Evolutionary conservation across 306 rosid species (phyloP).

Genomic region (Hippophae gyantsensis): DNA sequence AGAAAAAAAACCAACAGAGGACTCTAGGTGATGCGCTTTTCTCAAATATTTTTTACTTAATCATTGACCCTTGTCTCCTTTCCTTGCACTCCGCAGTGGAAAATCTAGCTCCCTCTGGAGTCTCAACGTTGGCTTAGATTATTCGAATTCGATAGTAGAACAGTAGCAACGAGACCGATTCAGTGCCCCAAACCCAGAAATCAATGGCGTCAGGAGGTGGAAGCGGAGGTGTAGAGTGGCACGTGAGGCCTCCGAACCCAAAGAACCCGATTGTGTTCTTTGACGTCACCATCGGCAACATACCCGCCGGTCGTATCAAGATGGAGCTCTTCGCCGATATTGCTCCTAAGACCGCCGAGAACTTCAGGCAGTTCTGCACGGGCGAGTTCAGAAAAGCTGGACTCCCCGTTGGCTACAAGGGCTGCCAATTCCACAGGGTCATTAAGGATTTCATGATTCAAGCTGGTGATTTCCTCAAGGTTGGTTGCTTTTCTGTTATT

Average conservation of each 20-base stretch:
- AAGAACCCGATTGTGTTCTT: slow-evolving; percentile 95
- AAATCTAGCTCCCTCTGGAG: too few relatives aligned
- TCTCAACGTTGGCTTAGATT: too few relatives aligned
- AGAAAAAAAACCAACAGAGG: too few relatives aligned
- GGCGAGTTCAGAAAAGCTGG: slow-evolving; percentile 98
- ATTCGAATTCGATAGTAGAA: not conserved
- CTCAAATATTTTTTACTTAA: too few relatives aligned
- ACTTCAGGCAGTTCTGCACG: slow-evolving; percentile 97
- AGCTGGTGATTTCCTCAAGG: slow-evolving; percentile 94
- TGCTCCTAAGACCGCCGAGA: slow-evolving; percentile 82
- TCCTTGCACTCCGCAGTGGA: too few relatives aligned
- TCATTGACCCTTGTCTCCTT: too few relatives aligned
- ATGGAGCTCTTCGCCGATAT: slow-evolving; percentile 99
- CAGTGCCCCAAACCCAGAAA: not conserved
- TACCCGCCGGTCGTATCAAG: slow-evolving; percentile 97
- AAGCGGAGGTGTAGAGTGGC: slow-evolving; percentile 74
- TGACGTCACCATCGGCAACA: slow-evolving; percentile 88
- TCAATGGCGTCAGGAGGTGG: slow-evolving; percentile 50
- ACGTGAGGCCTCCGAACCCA: slow-evolving; percentile 92
- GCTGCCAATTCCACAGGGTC: slow-evolving; percentile 91
- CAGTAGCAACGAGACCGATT: not conserved
- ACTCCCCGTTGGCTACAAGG: slow-evolving; percentile 86
- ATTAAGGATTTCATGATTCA: slow-evolving; percentile 98
- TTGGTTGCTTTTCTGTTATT: not conserved
- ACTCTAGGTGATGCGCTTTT: too few relatives aligned